These are phyloP conservation scores for Apium graveolens DNA, from an alignment of 129 eudicot genomes.

Conservation along the genomic window DNA sequence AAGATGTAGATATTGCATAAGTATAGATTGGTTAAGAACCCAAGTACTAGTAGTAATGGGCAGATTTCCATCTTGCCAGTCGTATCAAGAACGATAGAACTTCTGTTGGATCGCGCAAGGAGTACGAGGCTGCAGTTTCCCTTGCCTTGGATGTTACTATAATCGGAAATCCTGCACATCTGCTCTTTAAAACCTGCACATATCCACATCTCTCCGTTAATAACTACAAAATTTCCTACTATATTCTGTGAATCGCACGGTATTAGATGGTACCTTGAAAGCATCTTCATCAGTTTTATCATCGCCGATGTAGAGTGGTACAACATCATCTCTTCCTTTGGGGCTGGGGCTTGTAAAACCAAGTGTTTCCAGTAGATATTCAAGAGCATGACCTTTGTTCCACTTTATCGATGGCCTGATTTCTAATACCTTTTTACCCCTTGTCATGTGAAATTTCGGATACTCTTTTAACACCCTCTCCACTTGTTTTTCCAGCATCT, in stretches of 20 bases:
- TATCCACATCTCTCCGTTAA: neutral
- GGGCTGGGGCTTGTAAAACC: conserved; percentile 31
- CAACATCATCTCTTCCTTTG: conserved; percentile 29
- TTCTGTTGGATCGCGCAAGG: conserved; percentile 60
- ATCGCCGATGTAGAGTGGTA: conserved; percentile 70
- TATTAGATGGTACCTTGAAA: no score
- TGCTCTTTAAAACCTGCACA: conserved; percentile 39
- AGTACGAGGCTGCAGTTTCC: conserved; percentile 53
- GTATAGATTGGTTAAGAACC: neutral
- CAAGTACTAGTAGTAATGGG: neutral
- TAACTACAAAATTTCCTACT: no score
- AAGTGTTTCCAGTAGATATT: conserved; percentile 50
- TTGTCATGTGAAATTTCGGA: conserved; percentile 41
- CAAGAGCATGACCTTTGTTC: conserved; percentile 82
- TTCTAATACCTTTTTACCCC: conserved; percentile 69
- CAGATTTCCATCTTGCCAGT: conserved; percentile 42
- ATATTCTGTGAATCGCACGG: no score
- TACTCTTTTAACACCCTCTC: conserved; percentile 25
- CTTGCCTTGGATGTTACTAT: conserved; percentile 52
- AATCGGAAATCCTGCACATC: conserved; percentile 53
- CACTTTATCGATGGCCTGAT: conserved; percentile 73
- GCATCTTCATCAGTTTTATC: conserved; percentile 87
- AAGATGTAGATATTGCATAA: neutral
- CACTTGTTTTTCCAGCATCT: conserved; percentile 34
- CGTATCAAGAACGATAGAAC: conserved; percentile 55